Conservation (phyloP, 345 rosid genomes). For the Corchorus capsularis region DNA sequence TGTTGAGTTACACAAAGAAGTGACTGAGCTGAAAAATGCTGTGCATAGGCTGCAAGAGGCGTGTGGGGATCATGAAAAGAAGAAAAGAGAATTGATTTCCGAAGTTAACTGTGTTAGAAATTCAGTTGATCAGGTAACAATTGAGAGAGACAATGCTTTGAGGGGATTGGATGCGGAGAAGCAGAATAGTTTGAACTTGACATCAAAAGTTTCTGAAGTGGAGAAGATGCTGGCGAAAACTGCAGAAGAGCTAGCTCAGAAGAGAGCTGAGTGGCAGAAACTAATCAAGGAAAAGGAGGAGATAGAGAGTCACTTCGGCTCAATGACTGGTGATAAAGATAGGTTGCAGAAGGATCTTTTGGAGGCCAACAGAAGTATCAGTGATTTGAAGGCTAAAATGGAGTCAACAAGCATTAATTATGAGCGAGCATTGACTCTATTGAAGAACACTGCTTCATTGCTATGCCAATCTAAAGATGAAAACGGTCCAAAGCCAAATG, state of each 20-base stretch:
- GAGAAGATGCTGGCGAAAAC: slow-evolving; percentile 43
- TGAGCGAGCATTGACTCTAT: slow-evolving; percentile 41
- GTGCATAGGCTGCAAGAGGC: slow-evolving; percentile 35
- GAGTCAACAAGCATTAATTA: slow-evolving; percentile 36
- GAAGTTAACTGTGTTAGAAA: slow-evolving; percentile 35
- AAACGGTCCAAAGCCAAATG: slow-evolving; percentile 22
- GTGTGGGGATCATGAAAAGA: slow-evolving; percentile 31
- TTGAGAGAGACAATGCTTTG: slow-evolving; percentile 42
- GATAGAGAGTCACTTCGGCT: slow-evolving; percentile 30
- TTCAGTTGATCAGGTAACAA: slow-evolving; percentile 31
- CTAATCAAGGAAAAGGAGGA: slow-evolving; percentile 36
- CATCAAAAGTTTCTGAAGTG: slow-evolving; percentile 36
- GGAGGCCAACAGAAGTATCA: slow-evolving; percentile 38
- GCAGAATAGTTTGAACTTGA: slow-evolving; percentile 36
- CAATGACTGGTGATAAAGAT: slow-evolving; percentile 48
- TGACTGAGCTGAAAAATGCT: slow-evolving; percentile 35
- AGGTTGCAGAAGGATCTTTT: slow-evolving; percentile 38
- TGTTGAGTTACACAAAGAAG: slow-evolving; percentile 39
- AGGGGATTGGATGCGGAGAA: slow-evolving; percentile 50
- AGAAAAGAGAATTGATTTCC: slow-evolving; percentile 33
- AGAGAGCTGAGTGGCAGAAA: slow-evolving; percentile 31
- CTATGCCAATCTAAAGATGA: slow-evolving; percentile 34
- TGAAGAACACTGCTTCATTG: slow-evolving; percentile 52
- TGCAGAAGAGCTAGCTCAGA: slow-evolving; percentile 34
- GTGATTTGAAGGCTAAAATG: slow-evolving; percentile 43